A percentile compares a stretch with the other conserved stretches of the same genome.
phyloP scores from a whole-genome alignment of 2,329 filamentous ascomycete species.

The Geosmithia morbida region DNA sequence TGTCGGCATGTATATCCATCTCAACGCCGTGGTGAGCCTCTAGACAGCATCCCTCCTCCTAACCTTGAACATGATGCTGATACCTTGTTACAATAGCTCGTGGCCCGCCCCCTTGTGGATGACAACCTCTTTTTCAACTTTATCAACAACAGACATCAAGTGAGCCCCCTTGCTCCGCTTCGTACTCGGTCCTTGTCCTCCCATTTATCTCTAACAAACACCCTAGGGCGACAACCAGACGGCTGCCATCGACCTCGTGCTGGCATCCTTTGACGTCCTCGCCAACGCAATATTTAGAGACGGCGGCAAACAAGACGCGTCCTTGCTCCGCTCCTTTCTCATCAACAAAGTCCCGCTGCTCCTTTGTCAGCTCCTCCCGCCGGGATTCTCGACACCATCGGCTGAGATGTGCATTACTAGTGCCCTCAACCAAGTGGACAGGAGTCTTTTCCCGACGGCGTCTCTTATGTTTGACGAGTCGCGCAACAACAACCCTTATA shows the following conservation, averaged over 20 bases:
- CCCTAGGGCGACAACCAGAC: conserved; percentile 58
- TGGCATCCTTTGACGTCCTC: conserved; percentile 79
- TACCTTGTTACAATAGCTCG: conserved; percentile 37
- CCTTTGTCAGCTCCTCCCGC: conserved; percentile 39
- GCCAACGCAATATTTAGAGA: conserved; percentile 69
- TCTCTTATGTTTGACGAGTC: conserved; percentile 44
- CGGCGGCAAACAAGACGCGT: conserved; percentile 42
- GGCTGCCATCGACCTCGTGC: conserved; percentile 67
- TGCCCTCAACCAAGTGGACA: conserved; percentile 68
- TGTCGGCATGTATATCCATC: conserved; percentile 71
- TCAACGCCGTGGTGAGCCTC: conserved; percentile 61
- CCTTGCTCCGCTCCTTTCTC: conserved; percentile 73
- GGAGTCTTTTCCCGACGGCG: conserved; percentile 54
- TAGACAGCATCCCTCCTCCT: not conserved
- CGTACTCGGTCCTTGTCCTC: not conserved
- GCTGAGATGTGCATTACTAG: conserved; percentile 55
- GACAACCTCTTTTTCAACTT: conserved; percentile 67
- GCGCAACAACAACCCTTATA: conserved; percentile 42
- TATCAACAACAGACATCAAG: conserved; percentile 72
- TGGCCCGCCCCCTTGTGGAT: conserved; percentile 70
- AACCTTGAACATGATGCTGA: not conserved
- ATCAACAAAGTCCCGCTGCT: conserved; percentile 51
- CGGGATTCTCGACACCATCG: conserved; percentile 60
- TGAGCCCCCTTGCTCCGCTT: conserved; percentile 20
- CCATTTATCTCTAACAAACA: conserved; percentile 3